Base-by-base conservation (phyloP, 805 yeast species). In the Candida golubevii region DNA sequence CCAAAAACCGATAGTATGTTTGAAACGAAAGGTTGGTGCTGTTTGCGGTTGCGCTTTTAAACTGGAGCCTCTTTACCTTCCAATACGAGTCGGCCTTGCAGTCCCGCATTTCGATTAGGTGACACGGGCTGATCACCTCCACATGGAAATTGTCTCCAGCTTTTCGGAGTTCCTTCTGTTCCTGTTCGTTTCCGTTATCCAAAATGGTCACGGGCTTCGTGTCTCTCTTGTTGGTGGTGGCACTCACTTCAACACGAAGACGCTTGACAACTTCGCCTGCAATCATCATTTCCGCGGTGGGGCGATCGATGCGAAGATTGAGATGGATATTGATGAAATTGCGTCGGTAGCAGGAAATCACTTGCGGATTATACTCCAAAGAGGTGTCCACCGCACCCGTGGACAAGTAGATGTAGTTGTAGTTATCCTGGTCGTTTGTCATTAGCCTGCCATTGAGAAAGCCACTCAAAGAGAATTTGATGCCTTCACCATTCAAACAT, bases 11-110 rank as follows among this genome's bases (percentile, higher is more conserved):
- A 50, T 71, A 75, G 50, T 72, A 75, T 40, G 75, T 74, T 50
- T 72, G 78, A 44, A 66, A 66, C 8, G 65, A 58, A 14, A 65
- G 57, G 54, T 75, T 75, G 18, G 77, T 77, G 50, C 74, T 75
- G 50, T 75, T 75, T 9, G 80, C 78, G 2, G 80, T 75, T 15
- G 80, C 78, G 50, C 64, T 75, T 38, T 70, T 69, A 58, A 77
- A 76, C 50, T 75, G 78, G 13, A 74, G 59, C 52, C 70, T 72
- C 41, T 65, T 69, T 15, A 75, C 57, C 10, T 60, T 52, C 48
- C 62, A 68, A 46, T 51, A 67, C 37, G 60, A 57, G 41, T 65
- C 67, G 33, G 58, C 12, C 11, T 29, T 15, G 29, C 38, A 34
- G 4, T 45, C 46, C 8, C 30, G 13, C 15, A 41, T n/a, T 34